A percentile compares a stretch with the other conserved stretches of the same genome.
Conservation (phyloP, 2,329 filamentous ascomycete species). For the Talaromyces albobiverticillius region DNA sequence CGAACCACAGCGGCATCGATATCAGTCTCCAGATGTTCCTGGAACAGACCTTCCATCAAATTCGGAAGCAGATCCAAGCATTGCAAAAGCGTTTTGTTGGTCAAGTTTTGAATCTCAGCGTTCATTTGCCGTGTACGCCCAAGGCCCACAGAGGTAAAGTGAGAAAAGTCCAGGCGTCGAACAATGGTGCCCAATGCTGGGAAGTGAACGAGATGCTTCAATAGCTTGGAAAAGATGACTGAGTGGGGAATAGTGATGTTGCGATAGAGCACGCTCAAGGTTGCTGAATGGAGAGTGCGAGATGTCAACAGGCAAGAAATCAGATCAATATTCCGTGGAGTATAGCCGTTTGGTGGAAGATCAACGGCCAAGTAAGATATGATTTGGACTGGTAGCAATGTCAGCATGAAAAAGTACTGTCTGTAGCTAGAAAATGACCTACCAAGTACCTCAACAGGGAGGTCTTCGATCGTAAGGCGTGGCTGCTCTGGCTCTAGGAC, state of each 20-base stretch:
- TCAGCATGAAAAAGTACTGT: too few relatives aligned
- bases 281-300: conserved; percentile 69
- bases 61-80: conserved; percentile 71
- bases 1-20: conserved; percentile 64
- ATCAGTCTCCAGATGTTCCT: conserved; percentile 79
- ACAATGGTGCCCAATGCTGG: conserved; percentile 71
- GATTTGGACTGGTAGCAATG: conserved; percentile 61
- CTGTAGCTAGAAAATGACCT: conserved; percentile 34
- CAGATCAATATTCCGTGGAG: conserved; percentile 73
- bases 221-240: conserved; percentile 76
- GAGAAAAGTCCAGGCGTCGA: conserved; percentile 76
- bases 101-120: conserved; percentile 71
- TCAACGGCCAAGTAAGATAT: conserved; percentile 73
- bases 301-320: conserved; percentile 75
- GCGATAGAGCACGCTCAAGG: conserved; percentile 71
- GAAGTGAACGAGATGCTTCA: conserved; percentile 65
- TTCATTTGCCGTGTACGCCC: conserved; percentile 74
- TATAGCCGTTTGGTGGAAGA: conserved; percentile 70
- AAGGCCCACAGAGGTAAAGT: conserved; percentile 76
- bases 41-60: conserved; percentile 72
- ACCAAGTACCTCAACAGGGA: conserved; percentile 71
- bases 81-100: conserved; percentile 66
- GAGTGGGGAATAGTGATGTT: conserved; percentile 82
- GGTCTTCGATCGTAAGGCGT: conserved; percentile 59
- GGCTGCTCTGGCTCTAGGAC: conserved; percentile 20